A percentile compares a stretch with the other conserved stretches of the same genome.
Evolutionary conservation across 169 alveolate species (phyloP).

Genomic region (Nephromyces sp.): DNA sequence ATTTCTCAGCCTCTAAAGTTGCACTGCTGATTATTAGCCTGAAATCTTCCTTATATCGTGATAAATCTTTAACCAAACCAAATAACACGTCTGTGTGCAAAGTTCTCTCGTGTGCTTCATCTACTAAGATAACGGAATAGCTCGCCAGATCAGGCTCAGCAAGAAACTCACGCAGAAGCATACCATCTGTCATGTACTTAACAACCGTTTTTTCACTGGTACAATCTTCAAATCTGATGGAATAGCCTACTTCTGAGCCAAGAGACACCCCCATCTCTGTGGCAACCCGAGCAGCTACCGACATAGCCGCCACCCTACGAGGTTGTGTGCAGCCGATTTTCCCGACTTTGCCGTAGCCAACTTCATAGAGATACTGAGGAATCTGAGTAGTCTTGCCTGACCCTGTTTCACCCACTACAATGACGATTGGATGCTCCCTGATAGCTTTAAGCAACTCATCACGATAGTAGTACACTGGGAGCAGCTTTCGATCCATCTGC

Average conservation of each 20-base stretch:
- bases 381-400: slow-evolving; percentile 99
- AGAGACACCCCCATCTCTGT: slow-evolving; percentile 90
- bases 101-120: slow-evolving; percentile 99
- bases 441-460: slow-evolving; percentile 70
- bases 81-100: slow-evolving; percentile 97
- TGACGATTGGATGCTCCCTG: slow-evolving; percentile 51
- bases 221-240: slow-evolving; percentile 96
- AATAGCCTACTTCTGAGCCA: slow-evolving; percentile 95
- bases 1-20: slow-evolving; percentile 97
- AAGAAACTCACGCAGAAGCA: slow-evolving; percentile 92
- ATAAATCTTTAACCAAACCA: slow-evolving; percentile 92
- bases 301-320: slow-evolving; percentile 99
- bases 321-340: slow-evolving; percentile 99
- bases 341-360: slow-evolving; percentile 69
- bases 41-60: slow-evolving; percentile 88
- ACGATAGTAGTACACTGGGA: slow-evolving; percentile 87
- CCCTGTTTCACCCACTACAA: slow-evolving; percentile 99
- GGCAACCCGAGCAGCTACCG: slow-evolving; percentile 99
- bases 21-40: slow-evolving; percentile 98
- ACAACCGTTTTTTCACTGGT: slow-evolving; percentile 86
- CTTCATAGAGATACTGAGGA: slow-evolving; percentile 72
- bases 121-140: slow-evolving; percentile 97
- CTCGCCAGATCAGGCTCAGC: slow-evolving; percentile 93
- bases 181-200: slow-evolving; percentile 99
- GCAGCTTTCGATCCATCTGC: slow-evolving; percentile 42